Conservation (phyloP, 2,329 filamentous ascomycete genomes). For the Grosmannia huntii region DNA sequence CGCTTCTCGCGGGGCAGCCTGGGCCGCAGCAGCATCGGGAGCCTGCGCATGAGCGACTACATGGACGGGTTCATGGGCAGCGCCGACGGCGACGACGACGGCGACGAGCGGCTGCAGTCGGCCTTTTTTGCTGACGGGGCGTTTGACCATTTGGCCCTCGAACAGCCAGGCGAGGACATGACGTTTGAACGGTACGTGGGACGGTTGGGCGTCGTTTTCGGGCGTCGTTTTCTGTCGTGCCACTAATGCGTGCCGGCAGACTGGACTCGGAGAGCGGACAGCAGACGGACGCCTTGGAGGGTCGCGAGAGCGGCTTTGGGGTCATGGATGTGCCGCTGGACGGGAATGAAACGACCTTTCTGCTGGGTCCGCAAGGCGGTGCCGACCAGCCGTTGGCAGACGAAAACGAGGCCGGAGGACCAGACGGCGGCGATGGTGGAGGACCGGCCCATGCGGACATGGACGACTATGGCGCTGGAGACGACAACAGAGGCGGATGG, state of each 20-base stretch:
- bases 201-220: too few species aligned
- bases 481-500: slow-evolving; percentile 1
- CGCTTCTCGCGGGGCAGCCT: slow-evolving; percentile 40
- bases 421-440: neutral
- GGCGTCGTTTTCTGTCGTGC: neutral
- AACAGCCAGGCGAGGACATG: slow-evolving; percentile 24
- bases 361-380: slow-evolving; percentile 7
- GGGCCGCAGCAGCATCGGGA: slow-evolving; percentile 40
- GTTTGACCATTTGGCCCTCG: slow-evolving; percentile 28
- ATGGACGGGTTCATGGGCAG: slow-evolving; percentile 21
- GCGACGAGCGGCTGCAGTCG: slow-evolving; percentile 31
- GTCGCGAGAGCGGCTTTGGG: slow-evolving; percentile 37
- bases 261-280: slow-evolving; percentile 28
- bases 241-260: neutral
- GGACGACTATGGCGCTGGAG: slow-evolving; percentile 1
- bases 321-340: slow-evolving; percentile 33
- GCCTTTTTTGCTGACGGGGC: slow-evolving; percentile 38
- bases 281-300: slow-evolving; percentile 17
- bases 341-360: slow-evolving; percentile 38
- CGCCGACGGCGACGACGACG: slow-evolving; percentile 18
- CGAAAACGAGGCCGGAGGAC: slow-evolving; percentile 12
- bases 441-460: neutral
- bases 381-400: slow-evolving; percentile 13
- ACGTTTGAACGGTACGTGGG: slow-evolving; percentile 29
- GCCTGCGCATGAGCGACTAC: slow-evolving; percentile 40